Percentiles rank a stretch among this genome's conserved stretches.
Evolutionary conservation across 768 basidiomycete genomes (phyloP).

Genomic region (Rhodotorula taiwanensis): DNA sequence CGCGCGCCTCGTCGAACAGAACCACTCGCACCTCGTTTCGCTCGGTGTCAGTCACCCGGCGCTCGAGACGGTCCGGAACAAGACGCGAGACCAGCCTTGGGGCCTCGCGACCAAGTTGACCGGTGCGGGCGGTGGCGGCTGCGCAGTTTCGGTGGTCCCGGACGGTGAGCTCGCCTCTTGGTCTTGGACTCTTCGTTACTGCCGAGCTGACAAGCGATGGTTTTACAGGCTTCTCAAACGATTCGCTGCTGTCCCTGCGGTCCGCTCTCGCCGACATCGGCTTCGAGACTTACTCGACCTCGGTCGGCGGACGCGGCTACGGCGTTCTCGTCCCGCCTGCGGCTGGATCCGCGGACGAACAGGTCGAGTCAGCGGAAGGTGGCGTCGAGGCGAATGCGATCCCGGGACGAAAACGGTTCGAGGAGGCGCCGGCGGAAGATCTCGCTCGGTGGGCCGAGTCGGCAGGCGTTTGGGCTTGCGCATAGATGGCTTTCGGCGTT

Average conservation of each 20-base stretch:
- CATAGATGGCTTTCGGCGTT: no score
- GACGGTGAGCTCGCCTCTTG: slow-evolving; percentile 56
- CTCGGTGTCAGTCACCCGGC: slow-evolving; percentile 87
- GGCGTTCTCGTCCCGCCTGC: slow-evolving; percentile 52
- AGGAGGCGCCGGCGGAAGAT: slow-evolving; percentile 15
- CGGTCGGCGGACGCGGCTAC: slow-evolving; percentile 86
- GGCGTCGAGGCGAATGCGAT: slow-evolving; percentile 29
- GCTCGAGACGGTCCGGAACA: slow-evolving; percentile 71
- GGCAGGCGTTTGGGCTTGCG: neutral
- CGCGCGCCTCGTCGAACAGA: slow-evolving; percentile 78
- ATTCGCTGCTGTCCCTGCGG: slow-evolving; percentile 56
- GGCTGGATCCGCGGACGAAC: neutral
- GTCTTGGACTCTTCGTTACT: neutral
- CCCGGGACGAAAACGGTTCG: slow-evolving; percentile 26
- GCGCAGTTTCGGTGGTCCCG: slow-evolving; percentile 88
- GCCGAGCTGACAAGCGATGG: no score
- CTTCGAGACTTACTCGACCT: slow-evolving; percentile 79
- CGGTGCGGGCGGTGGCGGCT: slow-evolving; percentile 97
- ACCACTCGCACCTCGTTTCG: slow-evolving; percentile 73
- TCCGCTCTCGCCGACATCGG: slow-evolving; percentile 56
- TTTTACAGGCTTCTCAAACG: slow-evolving; percentile 62
- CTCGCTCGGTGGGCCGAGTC: slow-evolving; percentile 30
- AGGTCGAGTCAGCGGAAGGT: slow-evolving; percentile 31
- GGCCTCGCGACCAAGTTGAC: slow-evolving; percentile 85
- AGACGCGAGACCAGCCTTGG: slow-evolving; percentile 60